Conservation (phyloP, 2,329 filamentous ascomycete species). For the Huntiella omanensis region DNA sequence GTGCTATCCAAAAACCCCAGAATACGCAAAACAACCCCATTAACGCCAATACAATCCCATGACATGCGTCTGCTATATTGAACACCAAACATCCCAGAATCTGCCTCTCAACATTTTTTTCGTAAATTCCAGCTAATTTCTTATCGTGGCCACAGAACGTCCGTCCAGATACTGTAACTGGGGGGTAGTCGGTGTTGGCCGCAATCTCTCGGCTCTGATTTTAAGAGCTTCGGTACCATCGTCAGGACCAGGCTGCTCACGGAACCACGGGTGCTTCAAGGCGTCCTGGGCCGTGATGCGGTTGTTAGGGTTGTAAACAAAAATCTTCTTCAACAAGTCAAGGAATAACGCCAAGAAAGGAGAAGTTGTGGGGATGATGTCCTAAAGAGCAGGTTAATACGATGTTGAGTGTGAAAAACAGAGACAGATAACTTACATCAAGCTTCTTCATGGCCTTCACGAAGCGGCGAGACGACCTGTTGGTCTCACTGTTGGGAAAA, state of each 20-base stretch:
- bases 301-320: conserved; percentile 46
- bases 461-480: conserved; percentile 43
- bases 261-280: conserved; percentile 49
- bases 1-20: neutral
- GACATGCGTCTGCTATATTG: too few species aligned
- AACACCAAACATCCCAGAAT: too few species aligned
- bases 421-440: conserved; percentile 26
- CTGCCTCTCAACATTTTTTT: too few species aligned
- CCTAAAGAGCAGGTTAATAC: conserved; percentile 21
- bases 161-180: neutral
- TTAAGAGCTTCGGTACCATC: conserved; percentile 51
- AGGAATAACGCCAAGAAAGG: conserved; percentile 43
- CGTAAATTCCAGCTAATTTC: neutral
- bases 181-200: conserved; percentile 2
- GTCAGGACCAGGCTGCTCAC: conserved; percentile 41
- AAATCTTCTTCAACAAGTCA: conserved; percentile 46
- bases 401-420: too few species aligned
- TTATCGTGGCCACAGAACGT: neutral
- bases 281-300: conserved; percentile 50
- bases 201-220: conserved; percentile 31
- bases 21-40: neutral
- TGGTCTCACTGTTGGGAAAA: conserved; percentile 45
- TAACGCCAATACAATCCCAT: too few species aligned
- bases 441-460: conserved; percentile 56
- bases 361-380: conserved; percentile 43